Evolutionary conservation across 192 early-diverging fungal genomes (phyloP).

Genomic region (Geranomyces variabilis): DNA sequence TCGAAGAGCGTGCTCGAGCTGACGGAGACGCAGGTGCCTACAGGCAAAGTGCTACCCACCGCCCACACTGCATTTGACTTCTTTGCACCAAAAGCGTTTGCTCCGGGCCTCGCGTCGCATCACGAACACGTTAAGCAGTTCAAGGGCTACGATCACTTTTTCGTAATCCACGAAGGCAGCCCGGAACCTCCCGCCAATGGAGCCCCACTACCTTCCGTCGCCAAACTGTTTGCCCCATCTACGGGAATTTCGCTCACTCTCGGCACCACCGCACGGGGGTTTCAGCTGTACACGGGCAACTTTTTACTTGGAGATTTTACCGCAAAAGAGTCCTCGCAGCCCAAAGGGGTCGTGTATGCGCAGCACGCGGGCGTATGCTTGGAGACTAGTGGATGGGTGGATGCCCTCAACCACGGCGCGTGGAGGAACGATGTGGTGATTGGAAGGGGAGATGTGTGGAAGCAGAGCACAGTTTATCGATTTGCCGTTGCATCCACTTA

Average conservation of each 20-base stretch:
- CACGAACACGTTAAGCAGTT: constrained; percentile 50
- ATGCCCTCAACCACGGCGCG: constrained; percentile 46
- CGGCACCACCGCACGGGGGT: constrained; percentile 69
- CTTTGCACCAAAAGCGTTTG: constrained; percentile 52
- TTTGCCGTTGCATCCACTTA: too few species aligned
- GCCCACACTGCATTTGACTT: constrained; percentile 60
- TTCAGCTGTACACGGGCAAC: constrained; percentile 88
- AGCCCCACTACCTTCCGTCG: neutral
- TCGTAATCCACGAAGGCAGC: constrained; percentile 38
- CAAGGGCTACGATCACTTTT: constrained; percentile 85
- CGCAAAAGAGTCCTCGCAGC: constrained; percentile 42
- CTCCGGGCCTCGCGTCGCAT: constrained; percentile 44
- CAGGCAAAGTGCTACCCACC: constrained; percentile 58
- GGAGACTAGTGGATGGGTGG: constrained; percentile 49
- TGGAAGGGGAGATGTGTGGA: constrained; percentile 37
- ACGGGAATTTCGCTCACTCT: constrained; percentile 68
- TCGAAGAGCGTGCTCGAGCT: constrained; percentile 56
- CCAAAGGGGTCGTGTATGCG: constrained; percentile 44
- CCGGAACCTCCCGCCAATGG: neutral
- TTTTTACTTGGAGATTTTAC: constrained; percentile 55
- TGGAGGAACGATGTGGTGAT: constrained; percentile 38
- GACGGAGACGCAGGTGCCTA: constrained; percentile 68
- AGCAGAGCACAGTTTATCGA: constrained; percentile 37
- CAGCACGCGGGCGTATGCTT: constrained; percentile 70
- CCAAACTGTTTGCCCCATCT: constrained; percentile 33